These are phyloP conservation scores for Blastocystis sp. DNA, from an alignment of 352 stramenopile species.

Conservation along the genomic window DNA sequence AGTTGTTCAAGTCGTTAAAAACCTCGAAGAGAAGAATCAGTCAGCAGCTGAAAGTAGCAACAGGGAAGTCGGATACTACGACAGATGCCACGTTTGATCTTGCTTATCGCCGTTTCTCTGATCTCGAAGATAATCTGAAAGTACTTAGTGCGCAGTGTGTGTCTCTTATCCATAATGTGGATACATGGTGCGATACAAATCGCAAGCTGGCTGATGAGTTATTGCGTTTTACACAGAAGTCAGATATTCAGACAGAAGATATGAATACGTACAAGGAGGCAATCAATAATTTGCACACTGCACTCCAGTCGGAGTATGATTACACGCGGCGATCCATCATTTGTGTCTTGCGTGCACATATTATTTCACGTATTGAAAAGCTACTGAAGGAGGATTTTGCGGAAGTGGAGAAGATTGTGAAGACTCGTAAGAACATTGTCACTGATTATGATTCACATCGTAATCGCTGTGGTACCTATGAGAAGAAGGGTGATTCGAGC, in stretches of 20 bases:
- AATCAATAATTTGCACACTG: conserved; percentile 15
- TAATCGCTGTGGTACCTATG: neutral
- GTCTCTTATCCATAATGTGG: conserved; percentile 58
- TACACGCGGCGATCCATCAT: conserved; percentile 48
- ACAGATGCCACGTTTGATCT: conserved; percentile 51
- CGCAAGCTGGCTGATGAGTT: conserved; percentile 46
- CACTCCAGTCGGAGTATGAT: conserved; percentile 49
- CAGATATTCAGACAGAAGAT: neutral
- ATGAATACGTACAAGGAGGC: conserved; percentile 25
- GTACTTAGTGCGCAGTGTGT: conserved; percentile 37
- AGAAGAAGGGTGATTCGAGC: conserved; percentile 38
- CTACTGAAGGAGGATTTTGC: conserved; percentile 59
- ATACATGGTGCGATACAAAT: conserved; percentile 58
- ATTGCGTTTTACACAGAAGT: conserved; percentile 38
- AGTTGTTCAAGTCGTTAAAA: conserved; percentile 59
- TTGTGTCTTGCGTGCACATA: conserved; percentile 41
- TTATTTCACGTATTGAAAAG: conserved; percentile 27
- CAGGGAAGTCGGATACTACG: conserved; percentile 35
- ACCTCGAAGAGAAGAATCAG: conserved; percentile 58
- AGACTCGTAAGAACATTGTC: conserved; percentile 66
- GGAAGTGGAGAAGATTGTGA: conserved; percentile 46
- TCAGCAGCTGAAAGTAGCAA: conserved; percentile 61
- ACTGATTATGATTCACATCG: conserved; percentile 63
- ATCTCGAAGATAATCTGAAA: conserved; percentile 57
- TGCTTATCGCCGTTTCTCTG: conserved; percentile 49